Evolutionary conservation across 208 protist genomes (phyloP), one percentile per base, ranked within the genome.

Genomic region (Leishmania major): DNA sequence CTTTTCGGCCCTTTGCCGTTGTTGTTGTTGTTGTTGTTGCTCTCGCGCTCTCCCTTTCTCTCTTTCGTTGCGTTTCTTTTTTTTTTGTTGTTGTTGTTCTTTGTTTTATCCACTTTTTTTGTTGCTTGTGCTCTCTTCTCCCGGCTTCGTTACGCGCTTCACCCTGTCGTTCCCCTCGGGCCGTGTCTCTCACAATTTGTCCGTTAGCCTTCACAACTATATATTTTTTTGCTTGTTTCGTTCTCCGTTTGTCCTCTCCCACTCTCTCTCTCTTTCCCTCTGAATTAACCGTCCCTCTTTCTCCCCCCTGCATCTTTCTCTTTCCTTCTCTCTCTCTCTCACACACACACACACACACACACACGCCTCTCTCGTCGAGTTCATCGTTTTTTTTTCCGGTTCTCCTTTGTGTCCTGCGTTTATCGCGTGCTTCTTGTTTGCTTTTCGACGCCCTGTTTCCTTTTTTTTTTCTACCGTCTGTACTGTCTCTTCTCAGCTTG

Each of bases 341-440:
- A 37, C 37, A 40, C 37, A 40, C 37, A 40, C 37, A 40, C 37
- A 3, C 37, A 3, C 57, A 19, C 5, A 25, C 57, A 2, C 57
- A 3, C 57, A 19, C 57, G 0, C 31, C 8, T 22, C 3, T 40
- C 62, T 69, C 2, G 25, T 64, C 3, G 62, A 69, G 31, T 8
- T 69, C 31, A 35, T 40, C 31, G 31, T 69, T 37, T 37, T 28
- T n/a, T 40, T 40, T 40, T 37, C 11, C 11, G 0, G 51, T 4
- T 64, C 28, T 15, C 25, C 6, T 64, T 7, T 11, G 66, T 22
- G 31, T 25, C 66, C 66, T 31, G 40, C 31, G 31, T 47, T 7
- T 72, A 72, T 45, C 25, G 15, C 66, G 11, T 43, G 17, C 22
- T 72, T 72, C 45, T 72, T 72, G 17, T 72, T 72, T 72, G 66